These are phyloP conservation scores for Lithocarpus polystachyus DNA, from an alignment of 306 rosid genomes.

Conservation along the genomic window DNA sequence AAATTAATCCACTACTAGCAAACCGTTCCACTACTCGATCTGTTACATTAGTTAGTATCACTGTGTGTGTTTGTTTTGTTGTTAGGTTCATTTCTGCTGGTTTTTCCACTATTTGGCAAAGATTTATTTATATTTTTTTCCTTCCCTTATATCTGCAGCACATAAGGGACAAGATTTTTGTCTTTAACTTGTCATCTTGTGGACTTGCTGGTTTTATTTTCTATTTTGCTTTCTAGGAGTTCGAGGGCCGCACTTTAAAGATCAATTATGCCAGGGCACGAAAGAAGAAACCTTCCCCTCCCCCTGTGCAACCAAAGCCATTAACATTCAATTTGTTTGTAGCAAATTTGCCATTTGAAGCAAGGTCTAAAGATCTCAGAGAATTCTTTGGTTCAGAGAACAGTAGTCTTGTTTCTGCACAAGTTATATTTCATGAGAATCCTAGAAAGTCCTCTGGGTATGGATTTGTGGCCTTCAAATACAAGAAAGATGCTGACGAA, in stretches of 20 bases:
- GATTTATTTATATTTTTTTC: not conserved
- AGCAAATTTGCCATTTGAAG: slow-evolving; percentile 70
- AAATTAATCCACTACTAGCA: no score
- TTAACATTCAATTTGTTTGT: slow-evolving; percentile 78
- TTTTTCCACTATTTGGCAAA: not conserved
- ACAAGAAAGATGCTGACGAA: slow-evolving; percentile 74
- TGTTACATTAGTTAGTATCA: no score
- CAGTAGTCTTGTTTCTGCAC: slow-evolving; percentile 56
- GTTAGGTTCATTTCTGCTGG: not conserved
- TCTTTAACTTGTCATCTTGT: not conserved
- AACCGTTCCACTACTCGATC: no score
- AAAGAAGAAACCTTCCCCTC: slow-evolving; percentile 41
- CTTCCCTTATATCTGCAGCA: not conserved
- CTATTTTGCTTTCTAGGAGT: slow-evolving; percentile 49
- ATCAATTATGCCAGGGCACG: slow-evolving; percentile 60
- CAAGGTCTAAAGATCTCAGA: slow-evolving; percentile 68
- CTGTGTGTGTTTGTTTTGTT: not conserved
- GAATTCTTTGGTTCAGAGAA: slow-evolving; percentile 67
- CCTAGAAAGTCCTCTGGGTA: slow-evolving; percentile 78
- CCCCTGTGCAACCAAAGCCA: slow-evolving; percentile 46
- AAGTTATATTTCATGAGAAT: slow-evolving; percentile 56
- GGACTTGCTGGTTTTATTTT: slow-evolving; percentile 1
- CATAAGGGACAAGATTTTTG: not conserved
- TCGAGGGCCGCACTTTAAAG: slow-evolving; percentile 63
- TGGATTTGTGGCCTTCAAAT: slow-evolving; percentile 85